Percentiles rank a stretch among this genome's conserved stretches.
phyloP scores from a whole-genome alignment of 1,139 yeast genomes.

The Pichia sp. region DNA sequence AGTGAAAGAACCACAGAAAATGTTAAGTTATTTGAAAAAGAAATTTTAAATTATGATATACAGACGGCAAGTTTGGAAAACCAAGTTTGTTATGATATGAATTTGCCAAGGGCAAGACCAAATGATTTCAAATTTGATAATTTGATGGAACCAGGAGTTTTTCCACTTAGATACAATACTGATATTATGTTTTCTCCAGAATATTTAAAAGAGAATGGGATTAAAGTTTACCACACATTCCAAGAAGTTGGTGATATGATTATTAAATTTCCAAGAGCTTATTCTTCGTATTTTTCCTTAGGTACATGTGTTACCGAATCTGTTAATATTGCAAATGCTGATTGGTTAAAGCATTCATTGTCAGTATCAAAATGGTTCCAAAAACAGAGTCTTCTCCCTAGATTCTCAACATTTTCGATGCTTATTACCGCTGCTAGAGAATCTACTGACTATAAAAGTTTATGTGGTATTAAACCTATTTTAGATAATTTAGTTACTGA shows the following conservation, averaged over 20 bases:
- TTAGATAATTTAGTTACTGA: slow-evolving; percentile 31
- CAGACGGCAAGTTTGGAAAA: slow-evolving; percentile 22
- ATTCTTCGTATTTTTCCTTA: slow-evolving; percentile 43
- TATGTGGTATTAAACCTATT: slow-evolving; percentile 31
- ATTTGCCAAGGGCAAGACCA: slow-evolving; percentile 15
- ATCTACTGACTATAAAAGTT: slow-evolving; percentile 33
- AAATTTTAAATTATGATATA: slow-evolving; percentile 16
- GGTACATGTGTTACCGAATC: slow-evolving; percentile 54
- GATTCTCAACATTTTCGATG: slow-evolving; percentile 44
- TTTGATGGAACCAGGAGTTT: slow-evolving; percentile 8
- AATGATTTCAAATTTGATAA: slow-evolving; percentile 16
- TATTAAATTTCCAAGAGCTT: slow-evolving; percentile 51
- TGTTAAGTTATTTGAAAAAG: slow-evolving; percentile 8
- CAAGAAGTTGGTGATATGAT: slow-evolving; percentile 60
- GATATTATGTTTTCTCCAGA: slow-evolving; percentile 46
- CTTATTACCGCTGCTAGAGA: slow-evolving; percentile 41
- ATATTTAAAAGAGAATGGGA: slow-evolving; percentile 40
- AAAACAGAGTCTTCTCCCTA: slow-evolving; percentile 44
- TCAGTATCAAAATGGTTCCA: slow-evolving; percentile 50
- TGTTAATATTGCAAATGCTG: slow-evolving; percentile 48
- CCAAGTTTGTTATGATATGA: slow-evolving; percentile 15
- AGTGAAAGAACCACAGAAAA: slow-evolving; percentile 4
- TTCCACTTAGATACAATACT: slow-evolving; percentile 27
- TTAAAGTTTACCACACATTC: slow-evolving; percentile 39
- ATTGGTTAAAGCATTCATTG: slow-evolving; percentile 49